Evolutionary conservation across 1,139 yeast species (phyloP).

Genomic region (Diutina pseudorugosa): DNA sequence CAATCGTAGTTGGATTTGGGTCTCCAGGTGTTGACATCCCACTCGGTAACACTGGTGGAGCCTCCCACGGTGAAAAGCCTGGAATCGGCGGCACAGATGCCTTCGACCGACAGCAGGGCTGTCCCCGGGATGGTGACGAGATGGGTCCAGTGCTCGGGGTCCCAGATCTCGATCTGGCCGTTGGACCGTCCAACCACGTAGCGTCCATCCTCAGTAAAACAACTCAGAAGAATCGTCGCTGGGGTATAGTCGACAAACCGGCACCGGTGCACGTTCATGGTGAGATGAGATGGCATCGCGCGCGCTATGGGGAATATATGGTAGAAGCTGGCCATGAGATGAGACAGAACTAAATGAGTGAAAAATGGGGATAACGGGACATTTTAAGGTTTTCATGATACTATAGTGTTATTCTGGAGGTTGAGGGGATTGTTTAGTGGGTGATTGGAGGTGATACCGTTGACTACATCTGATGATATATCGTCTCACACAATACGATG

Average conservation of each 20-base stretch:
- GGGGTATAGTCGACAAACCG: conserved; percentile 87
- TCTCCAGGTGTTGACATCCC: conserved; percentile 69
- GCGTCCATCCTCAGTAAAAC: conserved; percentile 53
- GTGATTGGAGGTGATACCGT: too few relatives aligned
- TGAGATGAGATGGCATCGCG: not conserved
- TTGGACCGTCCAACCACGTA: conserved; percentile 81
- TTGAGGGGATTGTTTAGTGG: too few relatives aligned
- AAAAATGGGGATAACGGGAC: too few relatives aligned
- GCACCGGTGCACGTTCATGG: conserved; percentile 80
- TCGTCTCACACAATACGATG: too few relatives aligned
- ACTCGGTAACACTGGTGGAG: conserved; percentile 81
- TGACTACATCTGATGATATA: too few relatives aligned
- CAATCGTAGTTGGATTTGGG: conserved; percentile 76
- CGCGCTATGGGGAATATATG: not conserved
- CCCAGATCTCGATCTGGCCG: conserved; percentile 96
- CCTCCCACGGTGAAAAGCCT: conserved; percentile 91
- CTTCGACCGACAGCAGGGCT: conserved; percentile 76
- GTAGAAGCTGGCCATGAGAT: not conserved
- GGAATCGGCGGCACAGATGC: conserved; percentile 41
- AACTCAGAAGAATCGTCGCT: conserved; percentile 70
- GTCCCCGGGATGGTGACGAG: conserved; percentile 66
- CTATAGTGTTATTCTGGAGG: too few relatives aligned
- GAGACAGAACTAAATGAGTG: not conserved
- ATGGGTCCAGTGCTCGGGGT: conserved; percentile 59
- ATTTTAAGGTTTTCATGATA: too few relatives aligned